Conservation (phyloP, 345 rosid genomes). For the Brassica rapa region DNA sequence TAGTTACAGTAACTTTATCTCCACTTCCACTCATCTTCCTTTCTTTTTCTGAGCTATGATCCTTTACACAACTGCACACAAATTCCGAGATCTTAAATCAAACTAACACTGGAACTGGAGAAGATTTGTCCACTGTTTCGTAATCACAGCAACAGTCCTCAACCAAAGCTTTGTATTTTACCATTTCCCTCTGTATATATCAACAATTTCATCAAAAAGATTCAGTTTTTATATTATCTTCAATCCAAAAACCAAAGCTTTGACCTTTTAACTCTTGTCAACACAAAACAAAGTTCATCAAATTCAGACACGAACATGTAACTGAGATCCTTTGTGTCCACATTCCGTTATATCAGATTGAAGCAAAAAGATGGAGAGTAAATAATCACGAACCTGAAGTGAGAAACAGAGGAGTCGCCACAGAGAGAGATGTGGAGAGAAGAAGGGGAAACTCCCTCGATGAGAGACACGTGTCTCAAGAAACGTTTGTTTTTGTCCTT, state of each 20-base stretch:
- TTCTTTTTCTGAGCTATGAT: too few species aligned
- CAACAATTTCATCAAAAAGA: constrained; percentile 25
- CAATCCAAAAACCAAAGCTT: constrained; percentile 18
- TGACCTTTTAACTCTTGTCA: not conserved
- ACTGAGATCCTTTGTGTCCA: not conserved
- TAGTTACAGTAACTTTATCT: too few species aligned
- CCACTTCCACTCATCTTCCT: too few species aligned
- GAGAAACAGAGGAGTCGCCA: not conserved
- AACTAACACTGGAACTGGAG: constrained; percentile 52
- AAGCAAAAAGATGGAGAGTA: constrained; percentile 1
- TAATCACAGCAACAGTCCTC: constrained; percentile 96
- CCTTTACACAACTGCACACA: too few species aligned
- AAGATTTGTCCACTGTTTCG: constrained; percentile 70
- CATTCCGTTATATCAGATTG: not conserved
- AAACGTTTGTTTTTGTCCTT: too few species aligned
- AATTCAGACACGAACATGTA: not conserved
- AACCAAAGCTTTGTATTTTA: constrained; percentile 63
- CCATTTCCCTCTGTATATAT: constrained; percentile 44
- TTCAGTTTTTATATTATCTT: not conserved
- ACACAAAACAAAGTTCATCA: constrained; percentile 12
- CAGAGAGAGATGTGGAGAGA: too few species aligned
- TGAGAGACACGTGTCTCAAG: too few species aligned
- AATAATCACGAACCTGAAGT: constrained; percentile 40
- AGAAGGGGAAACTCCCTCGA: too few species aligned
- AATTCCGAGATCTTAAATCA: too few species aligned